Percentiles rank a stretch among this genome's conserved stretches.
Conservation (phyloP, 2,329 filamentous ascomycete genomes). For the Cyclaneusma minus region DNA sequence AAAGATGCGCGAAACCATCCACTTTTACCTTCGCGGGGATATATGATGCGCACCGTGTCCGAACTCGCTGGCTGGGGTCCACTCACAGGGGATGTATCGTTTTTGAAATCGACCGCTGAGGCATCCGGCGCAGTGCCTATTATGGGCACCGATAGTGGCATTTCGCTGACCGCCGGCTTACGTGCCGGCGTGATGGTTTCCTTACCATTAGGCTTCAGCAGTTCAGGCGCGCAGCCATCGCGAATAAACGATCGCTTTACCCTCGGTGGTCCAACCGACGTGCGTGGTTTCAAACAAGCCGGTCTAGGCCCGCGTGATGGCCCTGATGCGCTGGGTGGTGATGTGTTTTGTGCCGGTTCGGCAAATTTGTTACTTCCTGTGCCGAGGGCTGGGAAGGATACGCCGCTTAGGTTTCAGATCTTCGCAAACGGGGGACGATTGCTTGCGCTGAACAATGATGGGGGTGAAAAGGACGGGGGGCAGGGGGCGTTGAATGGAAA, state of each 20-base stretch:
- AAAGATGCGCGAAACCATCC: constrained; percentile 73
- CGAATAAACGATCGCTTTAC: constrained; percentile 90
- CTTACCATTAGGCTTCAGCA: constrained; percentile 45
- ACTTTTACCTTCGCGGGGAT: constrained; percentile 69
- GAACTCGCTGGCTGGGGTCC: constrained; percentile 82
- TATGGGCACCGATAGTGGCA: constrained; percentile 46
- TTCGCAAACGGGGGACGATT: constrained; percentile 86
- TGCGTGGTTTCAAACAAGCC: constrained; percentile 81
- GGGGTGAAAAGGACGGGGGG: constrained; percentile 20
- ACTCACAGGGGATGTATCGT: constrained; percentile 78
- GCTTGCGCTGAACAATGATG: constrained; percentile 55
- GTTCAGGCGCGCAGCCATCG: constrained; percentile 43
- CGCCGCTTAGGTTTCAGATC: constrained; percentile 71
- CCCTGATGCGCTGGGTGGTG: constrained; percentile 73
- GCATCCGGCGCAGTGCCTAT: constrained; percentile 62
- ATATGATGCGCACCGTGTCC: constrained; percentile 59
- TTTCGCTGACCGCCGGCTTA: constrained; percentile 71
- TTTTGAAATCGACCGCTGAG: constrained; percentile 84
- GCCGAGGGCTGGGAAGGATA: constrained; percentile 66
- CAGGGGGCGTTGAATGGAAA: constrained; percentile 20
- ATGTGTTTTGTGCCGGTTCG: constrained; percentile 80
- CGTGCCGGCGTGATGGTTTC: constrained; percentile 75
- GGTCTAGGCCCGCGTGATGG: constrained; percentile 84
- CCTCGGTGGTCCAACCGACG: constrained; percentile 85
- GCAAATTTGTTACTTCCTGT: constrained; percentile 76